Percentiles rank a stretch among this genome's conserved stretches.
Conservation (phyloP, 805 yeast genomes). For the Nakazawaea ambrosiae region DNA sequence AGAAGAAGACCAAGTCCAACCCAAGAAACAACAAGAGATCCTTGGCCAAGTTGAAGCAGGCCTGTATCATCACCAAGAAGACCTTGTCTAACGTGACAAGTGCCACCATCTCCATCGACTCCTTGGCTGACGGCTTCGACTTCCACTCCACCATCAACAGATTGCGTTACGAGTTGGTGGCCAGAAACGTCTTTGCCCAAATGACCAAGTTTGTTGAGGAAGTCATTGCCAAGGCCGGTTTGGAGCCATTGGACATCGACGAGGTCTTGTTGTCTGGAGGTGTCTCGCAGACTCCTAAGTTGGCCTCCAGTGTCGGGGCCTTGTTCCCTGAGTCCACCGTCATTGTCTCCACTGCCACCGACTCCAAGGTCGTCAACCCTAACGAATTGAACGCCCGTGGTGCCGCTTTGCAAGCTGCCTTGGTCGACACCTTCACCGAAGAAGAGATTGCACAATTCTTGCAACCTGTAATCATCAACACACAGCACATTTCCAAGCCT, state of each 20-base stretch:
- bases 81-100: constrained; percentile 85
- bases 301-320: constrained; percentile 64
- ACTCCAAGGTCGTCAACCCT: constrained; percentile 77
- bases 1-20: constrained; percentile 77
- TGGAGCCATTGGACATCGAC: constrained; percentile 80
- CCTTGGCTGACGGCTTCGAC: constrained; percentile 90
- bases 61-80: constrained; percentile 78
- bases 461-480: constrained; percentile 79
- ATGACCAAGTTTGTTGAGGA: constrained; percentile 72
- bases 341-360: constrained; percentile 69
- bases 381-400: constrained; percentile 89
- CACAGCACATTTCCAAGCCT: constrained; percentile 78
- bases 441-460: constrained; percentile 76
- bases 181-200: constrained; percentile 68
- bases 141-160: constrained; percentile 91
- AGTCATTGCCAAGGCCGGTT: constrained; percentile 72
- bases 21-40: constrained; percentile 81
- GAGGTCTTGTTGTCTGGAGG: constrained; percentile 94
- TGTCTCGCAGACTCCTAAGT: constrained; percentile 84
- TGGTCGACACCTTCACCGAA: constrained; percentile 73
- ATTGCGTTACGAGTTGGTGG: constrained; percentile 84
- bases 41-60: constrained; percentile 79
- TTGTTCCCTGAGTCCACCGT: constrained; percentile 77
- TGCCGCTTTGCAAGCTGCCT: constrained; percentile 93
- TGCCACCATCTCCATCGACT: constrained; percentile 89